A percentile compares a stretch with the other conserved stretches of the same genome.
Conservation (phyloP, 148 eudicot genomes). For the Vaccinium vitisidaea region DNA sequence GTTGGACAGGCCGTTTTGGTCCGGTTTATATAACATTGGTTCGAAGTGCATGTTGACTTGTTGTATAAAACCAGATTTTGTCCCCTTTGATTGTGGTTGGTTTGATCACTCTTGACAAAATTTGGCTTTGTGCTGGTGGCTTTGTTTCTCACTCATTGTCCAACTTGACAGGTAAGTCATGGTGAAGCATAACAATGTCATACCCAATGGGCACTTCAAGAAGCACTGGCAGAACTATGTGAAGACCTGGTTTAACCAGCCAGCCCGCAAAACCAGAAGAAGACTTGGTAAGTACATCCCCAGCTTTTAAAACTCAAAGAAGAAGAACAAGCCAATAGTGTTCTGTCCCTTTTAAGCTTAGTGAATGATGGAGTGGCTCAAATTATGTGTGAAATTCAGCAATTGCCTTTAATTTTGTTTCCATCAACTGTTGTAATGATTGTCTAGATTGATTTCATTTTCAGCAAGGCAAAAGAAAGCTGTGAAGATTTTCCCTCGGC, state of each 20-base stretch:
- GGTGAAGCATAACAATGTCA: slow-evolving; percentile 70
- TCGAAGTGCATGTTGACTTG: no score
- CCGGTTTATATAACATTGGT: no score
- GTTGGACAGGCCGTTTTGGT: no score
- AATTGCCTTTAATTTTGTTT: no score
- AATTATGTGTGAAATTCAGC: no score
- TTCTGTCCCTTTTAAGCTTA: neutral
- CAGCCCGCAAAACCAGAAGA: slow-evolving; percentile 64
- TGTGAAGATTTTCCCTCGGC: slow-evolving; percentile 56
- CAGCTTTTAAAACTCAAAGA: neutral
- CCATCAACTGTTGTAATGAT: neutral
- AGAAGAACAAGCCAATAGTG: neutral
- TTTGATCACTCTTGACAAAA: neutral
- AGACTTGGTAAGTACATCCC: slow-evolving; percentile 38
- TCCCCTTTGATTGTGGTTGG: neutral
- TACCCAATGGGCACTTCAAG: slow-evolving; percentile 67
- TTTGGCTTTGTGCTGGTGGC: neutral
- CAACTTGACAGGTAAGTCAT: slow-evolving; percentile 38
- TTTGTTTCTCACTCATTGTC: neutral
- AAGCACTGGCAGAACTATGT: slow-evolving; percentile 76
- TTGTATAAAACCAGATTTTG: neutral
- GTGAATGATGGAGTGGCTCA: neutral
- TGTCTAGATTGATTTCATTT: neutral
- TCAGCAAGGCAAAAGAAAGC: slow-evolving; percentile 74
- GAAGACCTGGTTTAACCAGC: slow-evolving; percentile 74